Conservation (phyloP, 768 basidiomycete species). For the Naganishia randhawae region DNA sequence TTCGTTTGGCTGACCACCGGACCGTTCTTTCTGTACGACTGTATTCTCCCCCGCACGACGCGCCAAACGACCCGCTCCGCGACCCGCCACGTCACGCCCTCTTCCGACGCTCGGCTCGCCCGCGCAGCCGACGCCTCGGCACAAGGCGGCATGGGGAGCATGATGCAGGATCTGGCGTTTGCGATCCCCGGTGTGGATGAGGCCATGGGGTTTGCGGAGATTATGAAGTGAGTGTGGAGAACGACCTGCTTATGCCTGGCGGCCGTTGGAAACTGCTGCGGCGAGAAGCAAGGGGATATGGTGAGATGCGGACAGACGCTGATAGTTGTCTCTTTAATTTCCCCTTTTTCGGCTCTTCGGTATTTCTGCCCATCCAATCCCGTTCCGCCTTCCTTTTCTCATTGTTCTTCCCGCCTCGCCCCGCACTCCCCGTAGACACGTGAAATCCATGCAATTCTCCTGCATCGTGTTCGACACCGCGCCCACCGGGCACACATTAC, state of each 20-base stretch:
- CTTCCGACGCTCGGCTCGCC: no score
- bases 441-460: constrained; percentile 99
- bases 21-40: no score
- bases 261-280: background rate
- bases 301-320: background rate
- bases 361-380: no score
- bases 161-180: constrained; percentile 99
- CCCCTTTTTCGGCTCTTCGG: no score
- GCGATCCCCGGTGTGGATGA: constrained; percentile 99
- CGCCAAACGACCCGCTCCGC: no score
- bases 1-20: no score
- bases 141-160: constrained; percentile 80
- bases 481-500: constrained; percentile 95
- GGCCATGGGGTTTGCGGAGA: constrained; percentile 99
- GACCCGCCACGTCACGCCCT: no score
- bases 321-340: background rate
- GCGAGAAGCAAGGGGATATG: background rate
- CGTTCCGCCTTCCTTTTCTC: background rate
- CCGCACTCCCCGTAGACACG: constrained; percentile 62
- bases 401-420: constrained; percentile 1
- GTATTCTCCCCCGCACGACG: no score
- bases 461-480: constrained; percentile 99
- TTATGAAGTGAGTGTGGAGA: constrained; percentile 78
- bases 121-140: constrained; percentile 48
- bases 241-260: background rate